Evolutionary conservation across 805 yeast species (phyloP).

Genomic region (Yarrowia porcina): DNA sequence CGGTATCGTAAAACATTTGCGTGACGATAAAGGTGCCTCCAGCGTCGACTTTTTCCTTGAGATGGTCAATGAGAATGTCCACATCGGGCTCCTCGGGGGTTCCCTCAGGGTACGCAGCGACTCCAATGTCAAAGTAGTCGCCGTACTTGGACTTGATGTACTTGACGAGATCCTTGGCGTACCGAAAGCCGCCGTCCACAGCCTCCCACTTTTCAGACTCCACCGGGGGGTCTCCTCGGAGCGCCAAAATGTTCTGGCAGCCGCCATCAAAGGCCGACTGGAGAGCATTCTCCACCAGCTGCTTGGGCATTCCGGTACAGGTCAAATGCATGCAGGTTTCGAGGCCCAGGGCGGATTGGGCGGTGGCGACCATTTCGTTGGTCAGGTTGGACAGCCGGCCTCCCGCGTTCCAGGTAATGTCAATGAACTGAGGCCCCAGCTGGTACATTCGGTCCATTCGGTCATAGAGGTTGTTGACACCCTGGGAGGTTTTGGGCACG

Average conservation of each 20-base stretch:
- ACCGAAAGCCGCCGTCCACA: conserved; percentile 71
- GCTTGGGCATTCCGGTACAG: conserved; percentile 88
- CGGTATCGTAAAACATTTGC: conserved; percentile 95
- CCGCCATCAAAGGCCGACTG: conserved; percentile 84
- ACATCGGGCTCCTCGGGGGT: conserved; percentile 79
- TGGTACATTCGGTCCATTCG: conserved; percentile 97
- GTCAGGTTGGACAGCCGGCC: conserved; percentile 81
- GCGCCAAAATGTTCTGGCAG: conserved; percentile 90
- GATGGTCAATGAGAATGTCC: conserved; percentile 51
- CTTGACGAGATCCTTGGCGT: conserved; percentile 80
- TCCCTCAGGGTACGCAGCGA: conserved; percentile 97
- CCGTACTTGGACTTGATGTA: conserved; percentile 79
- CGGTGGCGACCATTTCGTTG: conserved; percentile 85
- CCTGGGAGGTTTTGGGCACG: conserved; percentile 96
- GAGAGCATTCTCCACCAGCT: conserved; percentile 78
- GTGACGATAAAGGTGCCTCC: conserved; percentile 95
- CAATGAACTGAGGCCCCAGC: conserved; percentile 84
- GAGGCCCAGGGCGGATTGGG: conserved; percentile 84
- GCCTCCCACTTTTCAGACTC: conserved; percentile 42
- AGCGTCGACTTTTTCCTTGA: conserved; percentile 86
- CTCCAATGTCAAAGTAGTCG: conserved; percentile 88
- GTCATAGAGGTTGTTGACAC: conserved; percentile 92
- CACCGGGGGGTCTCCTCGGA: conserved; percentile 92
- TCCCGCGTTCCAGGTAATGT: conserved; percentile 98
- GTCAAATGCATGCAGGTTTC: conserved; percentile 98